Evolutionary conservation across 306 rosid species (phyloP).

Genomic region (Oxytropis ochrocephala): DNA sequence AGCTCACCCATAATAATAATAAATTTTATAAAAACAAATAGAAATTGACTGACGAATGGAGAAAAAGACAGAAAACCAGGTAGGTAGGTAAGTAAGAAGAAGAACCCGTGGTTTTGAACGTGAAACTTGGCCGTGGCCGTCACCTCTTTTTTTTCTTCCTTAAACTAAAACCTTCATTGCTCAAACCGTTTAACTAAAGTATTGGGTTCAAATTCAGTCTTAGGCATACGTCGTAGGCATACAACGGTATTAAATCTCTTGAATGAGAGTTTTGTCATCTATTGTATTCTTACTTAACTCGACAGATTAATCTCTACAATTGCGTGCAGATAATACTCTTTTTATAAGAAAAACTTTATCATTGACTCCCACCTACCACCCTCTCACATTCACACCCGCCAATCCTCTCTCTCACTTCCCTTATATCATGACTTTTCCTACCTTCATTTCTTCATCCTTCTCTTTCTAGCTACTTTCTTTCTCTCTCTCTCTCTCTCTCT

Average conservation of each 20-base stretch:
- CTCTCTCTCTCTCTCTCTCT: too few species aligned
- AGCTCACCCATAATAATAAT: background rate
- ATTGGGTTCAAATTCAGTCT: too few species aligned
- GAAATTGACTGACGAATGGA: background rate
- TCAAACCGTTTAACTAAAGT: too few species aligned
- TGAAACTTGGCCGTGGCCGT: background rate
- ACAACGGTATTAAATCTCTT: too few species aligned
- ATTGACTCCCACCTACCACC: conserved; percentile 29
- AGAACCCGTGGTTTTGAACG: conserved; percentile 31
- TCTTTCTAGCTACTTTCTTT: too few species aligned
- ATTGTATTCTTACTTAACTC: too few species aligned
- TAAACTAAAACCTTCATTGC: background rate
- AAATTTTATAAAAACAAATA: background rate
- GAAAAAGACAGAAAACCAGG: conserved; percentile 18
- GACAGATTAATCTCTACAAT: too few species aligned
- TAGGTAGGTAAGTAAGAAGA: conserved; percentile 33
- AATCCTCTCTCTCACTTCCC: background rate
- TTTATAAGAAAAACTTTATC: too few species aligned
- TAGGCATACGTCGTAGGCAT: too few species aligned
- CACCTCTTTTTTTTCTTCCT: conserved; percentile 2
- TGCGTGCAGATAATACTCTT: too few species aligned
- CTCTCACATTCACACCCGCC: conserved; percentile 14
- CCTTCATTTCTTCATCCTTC: background rate
- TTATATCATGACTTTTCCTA: background rate
- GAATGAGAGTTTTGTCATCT: too few species aligned